Evolutionary conservation across 176 grass and related monocot genomes (phyloP), one percentile per base, ranked within the genome.

Genomic region (Bothriochloa decipiens): DNA sequence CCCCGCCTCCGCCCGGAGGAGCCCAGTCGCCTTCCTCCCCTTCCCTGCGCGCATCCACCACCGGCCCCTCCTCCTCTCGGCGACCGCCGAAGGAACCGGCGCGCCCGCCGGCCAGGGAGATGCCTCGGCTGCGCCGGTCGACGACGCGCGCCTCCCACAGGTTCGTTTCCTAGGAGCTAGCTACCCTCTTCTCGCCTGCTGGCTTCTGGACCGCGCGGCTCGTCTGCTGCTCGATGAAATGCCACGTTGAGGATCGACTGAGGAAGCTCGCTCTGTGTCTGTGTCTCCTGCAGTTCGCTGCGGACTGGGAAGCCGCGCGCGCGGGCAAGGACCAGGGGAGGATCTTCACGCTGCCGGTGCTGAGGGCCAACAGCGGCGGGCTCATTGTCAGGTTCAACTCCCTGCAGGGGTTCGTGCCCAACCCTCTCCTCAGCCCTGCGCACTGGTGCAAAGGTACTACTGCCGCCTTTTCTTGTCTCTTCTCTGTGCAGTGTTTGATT

Each of bases 401-500:
- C 33, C 86, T 98, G 37, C 87, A 92, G 71, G 96, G 92, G 2
- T 98, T 98, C 75, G 91, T 98, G 74, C 96, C 96, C 45, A 95
- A 94, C 61, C 89, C 96, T 67, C 96, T 94, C 62, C 83, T 98
- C 33, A 90, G 90, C 86, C 96, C 93, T 39, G 87, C 89, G 1
- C 91, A 86, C 75, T 89, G 90, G 80, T 95, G 83, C 35, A 91
- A 90, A 94, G 96, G 96, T n/a, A n/a, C n/a, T 95, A 76, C 0
- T 5, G 17, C 81, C 27, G 1, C 41, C 27, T 7, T 20, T 70
- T 16, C 55, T 4, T 60, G 22, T 60, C 55, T 60, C 22, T 67
- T 32, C 7, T 0, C 45, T 4, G 1, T 3, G 0, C 6, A 57
- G 66, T 50, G 52, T 17, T 2, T 90, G 29, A 83, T 57, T 85